Evolutionary conservation across 2,329 filamentous ascomycete species (phyloP).

Genomic region (Xylaria sp.): DNA sequence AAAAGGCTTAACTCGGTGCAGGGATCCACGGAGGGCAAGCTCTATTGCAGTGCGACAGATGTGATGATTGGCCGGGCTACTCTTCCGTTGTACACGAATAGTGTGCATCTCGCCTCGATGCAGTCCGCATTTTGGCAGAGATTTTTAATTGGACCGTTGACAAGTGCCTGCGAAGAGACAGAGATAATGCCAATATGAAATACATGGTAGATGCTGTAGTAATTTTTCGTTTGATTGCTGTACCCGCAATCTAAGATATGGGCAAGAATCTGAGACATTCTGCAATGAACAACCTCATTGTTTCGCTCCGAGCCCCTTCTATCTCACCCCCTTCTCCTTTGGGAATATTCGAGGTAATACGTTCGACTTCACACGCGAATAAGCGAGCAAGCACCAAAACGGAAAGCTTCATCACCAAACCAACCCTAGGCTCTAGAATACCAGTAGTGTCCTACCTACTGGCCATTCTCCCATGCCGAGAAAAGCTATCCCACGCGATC

Average conservation of each 20-base stretch:
- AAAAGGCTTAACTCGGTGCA: constrained; percentile 18
- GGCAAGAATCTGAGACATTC: background rate
- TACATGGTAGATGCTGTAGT: background rate
- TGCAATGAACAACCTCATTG: constrained; percentile 15
- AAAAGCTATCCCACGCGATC: constrained; percentile 29
- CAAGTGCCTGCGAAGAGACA: background rate
- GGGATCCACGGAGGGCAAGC: background rate
- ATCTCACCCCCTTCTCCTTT: background rate
- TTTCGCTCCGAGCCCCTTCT: constrained; percentile 1
- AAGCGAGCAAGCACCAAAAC: background rate
- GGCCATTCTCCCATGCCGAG: constrained; percentile 21
- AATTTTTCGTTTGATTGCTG: constrained; percentile 8
- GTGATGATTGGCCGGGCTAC: constrained; percentile 8
- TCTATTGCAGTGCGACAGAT: background rate
- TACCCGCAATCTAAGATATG: background rate
- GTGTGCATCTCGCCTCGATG: constrained; percentile 15
- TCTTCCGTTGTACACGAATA: background rate
- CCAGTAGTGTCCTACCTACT: background rate
- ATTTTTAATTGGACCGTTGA: background rate
- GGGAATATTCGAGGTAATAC: too few species aligned
- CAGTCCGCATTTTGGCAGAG: constrained; percentile 4
- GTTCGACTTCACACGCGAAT: background rate
- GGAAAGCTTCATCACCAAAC: background rate
- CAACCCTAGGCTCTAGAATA: background rate
- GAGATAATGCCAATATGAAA: background rate